Evolutionary conservation across 805 yeast species (phyloP).

Genomic region (Yarrowia divulgata): DNA sequence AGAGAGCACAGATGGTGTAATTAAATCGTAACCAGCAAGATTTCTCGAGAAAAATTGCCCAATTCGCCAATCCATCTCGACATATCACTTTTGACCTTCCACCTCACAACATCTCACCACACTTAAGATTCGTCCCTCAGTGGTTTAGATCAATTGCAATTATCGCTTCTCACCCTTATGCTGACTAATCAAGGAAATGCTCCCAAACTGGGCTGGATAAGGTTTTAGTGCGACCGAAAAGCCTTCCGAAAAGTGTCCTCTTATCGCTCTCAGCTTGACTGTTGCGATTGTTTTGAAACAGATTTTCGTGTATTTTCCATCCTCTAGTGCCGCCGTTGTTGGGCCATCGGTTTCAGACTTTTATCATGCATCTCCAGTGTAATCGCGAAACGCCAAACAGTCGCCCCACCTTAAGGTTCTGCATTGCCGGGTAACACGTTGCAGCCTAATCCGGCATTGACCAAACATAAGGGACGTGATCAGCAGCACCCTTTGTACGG

Average conservation of each 20-base stretch:
- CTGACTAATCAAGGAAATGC: not conserved
- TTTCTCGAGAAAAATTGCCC: too few relatives aligned
- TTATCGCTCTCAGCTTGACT: too few relatives aligned
- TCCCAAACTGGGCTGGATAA: constrained; percentile 23
- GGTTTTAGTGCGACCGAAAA: not conserved
- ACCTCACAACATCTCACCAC: too few relatives aligned
- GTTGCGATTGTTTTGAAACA: too few relatives aligned
- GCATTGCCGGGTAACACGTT: constrained; percentile 5
- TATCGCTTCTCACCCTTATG: not conserved
- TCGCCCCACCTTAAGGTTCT: constrained; percentile 23
- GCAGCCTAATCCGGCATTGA: constrained; percentile 21
- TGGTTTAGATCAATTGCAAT: too few relatives aligned
- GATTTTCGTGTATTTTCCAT: not conserved
- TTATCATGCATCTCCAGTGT: constrained; percentile 10
- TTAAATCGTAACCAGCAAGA: too few relatives aligned
- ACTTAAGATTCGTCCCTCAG: too few relatives aligned
- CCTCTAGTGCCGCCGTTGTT: not conserved
- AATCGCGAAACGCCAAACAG: constrained; percentile 36
- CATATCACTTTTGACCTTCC: too few relatives aligned
- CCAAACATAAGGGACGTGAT: constrained; percentile 29
- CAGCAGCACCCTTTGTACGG: not conserved
- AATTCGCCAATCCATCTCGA: too few relatives aligned
- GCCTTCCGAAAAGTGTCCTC: too few relatives aligned
- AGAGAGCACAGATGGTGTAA: too few relatives aligned
- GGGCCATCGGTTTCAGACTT: not conserved